phyloP scores from a whole-genome alignment of 2,329 filamentous ascomycete genomes.

The Diaporthe citriasiana region DNA sequence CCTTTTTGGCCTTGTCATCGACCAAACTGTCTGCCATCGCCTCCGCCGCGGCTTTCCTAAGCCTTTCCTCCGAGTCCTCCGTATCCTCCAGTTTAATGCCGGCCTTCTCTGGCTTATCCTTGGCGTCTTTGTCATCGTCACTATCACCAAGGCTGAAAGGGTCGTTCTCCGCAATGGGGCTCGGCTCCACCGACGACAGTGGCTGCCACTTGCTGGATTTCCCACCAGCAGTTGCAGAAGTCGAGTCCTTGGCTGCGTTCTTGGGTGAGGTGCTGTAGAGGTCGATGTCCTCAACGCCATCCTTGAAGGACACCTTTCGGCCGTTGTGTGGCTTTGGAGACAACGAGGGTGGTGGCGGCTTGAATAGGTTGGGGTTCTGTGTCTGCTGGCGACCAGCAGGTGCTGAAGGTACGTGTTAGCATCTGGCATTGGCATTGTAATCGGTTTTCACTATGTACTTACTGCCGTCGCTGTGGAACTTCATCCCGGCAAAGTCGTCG shows the following conservation, averaged over 20 bases:
- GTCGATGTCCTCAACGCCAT: slow-evolving; percentile 81
- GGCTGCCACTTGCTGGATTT: slow-evolving; percentile 98
- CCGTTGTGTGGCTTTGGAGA: slow-evolving; percentile 65
- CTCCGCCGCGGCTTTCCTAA: slow-evolving; percentile 76
- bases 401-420: slow-evolving; percentile 55
- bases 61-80: slow-evolving; percentile 60
- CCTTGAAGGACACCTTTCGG: slow-evolving; percentile 70
- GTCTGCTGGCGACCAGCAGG: slow-evolving; percentile 61
- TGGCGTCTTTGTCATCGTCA: slow-evolving; percentile 88
- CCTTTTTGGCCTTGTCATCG: slow-evolving; percentile 54
- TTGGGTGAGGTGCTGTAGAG: slow-evolving; percentile 78
- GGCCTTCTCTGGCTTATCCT: slow-evolving; percentile 69
- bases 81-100: slow-evolving; percentile 69
- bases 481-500: slow-evolving; percentile 87
- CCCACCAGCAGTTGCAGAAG: slow-evolving; percentile 53
- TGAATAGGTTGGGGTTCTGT: slow-evolving; percentile 86
- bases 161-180: slow-evolving; percentile 89
- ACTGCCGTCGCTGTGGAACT: slow-evolving; percentile 74
- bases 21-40: slow-evolving; percentile 71
- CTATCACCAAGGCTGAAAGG: slow-evolving; percentile 97
- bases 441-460: slow-evolving; percentile 50
- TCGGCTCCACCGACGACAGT: slow-evolving; percentile 85
- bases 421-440: not conserved
- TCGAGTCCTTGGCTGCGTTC: slow-evolving; percentile 65
- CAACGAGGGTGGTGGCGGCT: slow-evolving; percentile 69